Evolutionary conservation across 495 filamentous ascomycete genomes (phyloP).

Genomic region (Neurospora sp.): DNA sequence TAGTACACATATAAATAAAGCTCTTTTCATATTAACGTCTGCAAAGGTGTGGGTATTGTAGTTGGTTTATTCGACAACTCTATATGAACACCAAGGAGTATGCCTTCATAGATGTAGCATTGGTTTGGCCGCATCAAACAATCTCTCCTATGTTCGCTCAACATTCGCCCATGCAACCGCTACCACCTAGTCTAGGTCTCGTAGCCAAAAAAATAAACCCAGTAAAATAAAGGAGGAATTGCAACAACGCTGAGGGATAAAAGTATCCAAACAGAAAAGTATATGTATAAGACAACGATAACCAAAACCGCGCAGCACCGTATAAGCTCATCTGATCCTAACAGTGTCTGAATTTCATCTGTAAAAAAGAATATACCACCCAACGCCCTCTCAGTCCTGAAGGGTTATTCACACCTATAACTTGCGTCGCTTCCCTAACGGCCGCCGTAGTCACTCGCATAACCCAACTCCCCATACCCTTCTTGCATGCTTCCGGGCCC

Average conservation of each 20-base stretch:
- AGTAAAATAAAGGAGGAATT: not conserved
- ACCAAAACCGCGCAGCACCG: not conserved
- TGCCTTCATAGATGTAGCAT: not conserved
- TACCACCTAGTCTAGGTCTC: not conserved
- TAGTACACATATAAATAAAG: not conserved
- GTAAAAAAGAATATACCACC: not conserved
- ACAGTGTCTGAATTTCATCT: not conserved
- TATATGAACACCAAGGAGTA: not conserved
- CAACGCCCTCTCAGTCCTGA: not conserved
- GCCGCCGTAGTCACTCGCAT: slow-evolving; percentile 43
- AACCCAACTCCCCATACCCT: slow-evolving; percentile 40
- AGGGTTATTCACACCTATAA: not conserved
- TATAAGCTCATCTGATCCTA: not conserved
- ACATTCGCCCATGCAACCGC: not conserved
- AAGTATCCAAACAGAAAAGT: not conserved
- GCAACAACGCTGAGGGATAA: not conserved
- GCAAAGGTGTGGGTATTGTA: not conserved
- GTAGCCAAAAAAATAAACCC: not conserved
- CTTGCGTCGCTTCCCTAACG: slow-evolving; percentile 12
- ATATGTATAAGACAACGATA: not conserved
- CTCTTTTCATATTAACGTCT: not conserved
- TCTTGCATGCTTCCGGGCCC: slow-evolving; percentile 39
- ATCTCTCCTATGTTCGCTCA: not conserved
- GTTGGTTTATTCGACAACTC: not conserved
- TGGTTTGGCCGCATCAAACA: not conserved